A percentile compares a stretch with the other conserved stretches of the same genome.
Evolutionary conservation across 2,329 filamentous ascomycete genomes (phyloP).

Genomic region (Microsporum audouinii): DNA sequence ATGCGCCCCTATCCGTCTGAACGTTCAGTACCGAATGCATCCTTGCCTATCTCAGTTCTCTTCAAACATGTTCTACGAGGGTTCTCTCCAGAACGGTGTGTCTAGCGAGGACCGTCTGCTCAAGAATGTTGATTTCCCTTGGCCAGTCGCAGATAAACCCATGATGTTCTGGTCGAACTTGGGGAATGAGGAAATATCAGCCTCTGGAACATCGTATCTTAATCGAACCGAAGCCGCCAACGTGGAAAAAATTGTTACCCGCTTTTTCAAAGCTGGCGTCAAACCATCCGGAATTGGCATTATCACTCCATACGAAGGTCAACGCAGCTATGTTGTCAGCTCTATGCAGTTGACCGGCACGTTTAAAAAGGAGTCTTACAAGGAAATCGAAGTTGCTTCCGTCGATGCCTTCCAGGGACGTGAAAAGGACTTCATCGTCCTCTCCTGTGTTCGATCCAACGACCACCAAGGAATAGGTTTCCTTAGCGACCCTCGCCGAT

Average conservation of each 20-base stretch:
- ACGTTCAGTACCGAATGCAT: conserved; percentile 98
- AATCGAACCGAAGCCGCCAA: conserved; percentile 96
- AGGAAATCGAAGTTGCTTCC: conserved; percentile 95
- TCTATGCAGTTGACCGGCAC: conserved; percentile 98
- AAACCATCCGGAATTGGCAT: conserved; percentile 88
- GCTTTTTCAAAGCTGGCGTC: conserved; percentile 98
- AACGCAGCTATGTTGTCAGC: conserved; percentile 94
- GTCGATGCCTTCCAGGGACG: conserved; percentile 98
- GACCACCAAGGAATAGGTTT: conserved; percentile 99
- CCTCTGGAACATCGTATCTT: conserved; percentile 92
- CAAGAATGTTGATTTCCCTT: conserved; percentile 92
- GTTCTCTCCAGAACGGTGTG: conserved; percentile 90
- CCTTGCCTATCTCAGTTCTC: conserved; percentile 94
- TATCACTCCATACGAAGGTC: conserved; percentile 96
- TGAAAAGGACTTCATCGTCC: conserved; percentile 97
- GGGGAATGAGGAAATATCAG: conserved; percentile 95
- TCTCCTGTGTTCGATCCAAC: conserved; percentile 96
- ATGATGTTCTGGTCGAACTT: conserved; percentile 99
- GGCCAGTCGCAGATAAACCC: conserved; percentile 83
- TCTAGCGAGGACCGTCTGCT: conserved; percentile 79
- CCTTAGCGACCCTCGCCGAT: conserved; percentile 89
- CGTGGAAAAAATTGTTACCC: conserved; percentile 95
- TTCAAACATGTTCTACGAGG: conserved; percentile 99
- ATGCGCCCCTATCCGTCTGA: conserved; percentile 79
- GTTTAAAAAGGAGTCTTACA: conserved; percentile 97